These are phyloP conservation scores for Fraxinus floribunda DNA, from an alignment of 305 asterid genomes.

Conservation along the genomic window DNA sequence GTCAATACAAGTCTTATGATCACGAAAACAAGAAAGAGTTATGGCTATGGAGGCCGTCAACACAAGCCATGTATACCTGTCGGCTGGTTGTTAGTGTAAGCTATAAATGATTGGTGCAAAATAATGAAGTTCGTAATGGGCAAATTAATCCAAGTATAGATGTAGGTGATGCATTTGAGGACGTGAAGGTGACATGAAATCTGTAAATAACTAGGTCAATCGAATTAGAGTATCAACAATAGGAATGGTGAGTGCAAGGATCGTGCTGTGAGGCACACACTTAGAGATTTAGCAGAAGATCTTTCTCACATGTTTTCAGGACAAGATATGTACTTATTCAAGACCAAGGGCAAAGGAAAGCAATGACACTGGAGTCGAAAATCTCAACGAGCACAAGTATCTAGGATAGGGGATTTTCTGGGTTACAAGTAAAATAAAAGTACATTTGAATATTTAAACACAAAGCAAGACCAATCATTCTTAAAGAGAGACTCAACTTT, in stretches of 20 bases:
- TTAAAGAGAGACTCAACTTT: background rate
- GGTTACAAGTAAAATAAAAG: background rate
- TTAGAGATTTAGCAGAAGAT: background rate
- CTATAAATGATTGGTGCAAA: background rate
- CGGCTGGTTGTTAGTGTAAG: background rate
- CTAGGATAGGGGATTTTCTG: background rate
- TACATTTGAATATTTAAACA: background rate
- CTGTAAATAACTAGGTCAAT: too few species aligned
- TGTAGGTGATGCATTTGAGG: background rate
- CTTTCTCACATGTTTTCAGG: background rate
- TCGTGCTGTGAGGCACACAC: background rate
- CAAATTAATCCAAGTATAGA: background rate
- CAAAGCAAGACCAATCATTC: background rate
- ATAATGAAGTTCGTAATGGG: background rate
- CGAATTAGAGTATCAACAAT: background rate
- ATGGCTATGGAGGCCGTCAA: background rate
- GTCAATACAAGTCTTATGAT: background rate
- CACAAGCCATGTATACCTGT: background rate
- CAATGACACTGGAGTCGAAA: background rate
- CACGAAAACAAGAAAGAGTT: background rate
- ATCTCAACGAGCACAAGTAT: background rate
- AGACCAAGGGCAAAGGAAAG: background rate
- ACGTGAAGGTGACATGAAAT: too few species aligned
- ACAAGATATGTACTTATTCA: background rate
- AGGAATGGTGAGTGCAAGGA: background rate